Base-by-base conservation (phyloP, 805 yeast genomes). In the Wickerhamiella azyma region DNA sequence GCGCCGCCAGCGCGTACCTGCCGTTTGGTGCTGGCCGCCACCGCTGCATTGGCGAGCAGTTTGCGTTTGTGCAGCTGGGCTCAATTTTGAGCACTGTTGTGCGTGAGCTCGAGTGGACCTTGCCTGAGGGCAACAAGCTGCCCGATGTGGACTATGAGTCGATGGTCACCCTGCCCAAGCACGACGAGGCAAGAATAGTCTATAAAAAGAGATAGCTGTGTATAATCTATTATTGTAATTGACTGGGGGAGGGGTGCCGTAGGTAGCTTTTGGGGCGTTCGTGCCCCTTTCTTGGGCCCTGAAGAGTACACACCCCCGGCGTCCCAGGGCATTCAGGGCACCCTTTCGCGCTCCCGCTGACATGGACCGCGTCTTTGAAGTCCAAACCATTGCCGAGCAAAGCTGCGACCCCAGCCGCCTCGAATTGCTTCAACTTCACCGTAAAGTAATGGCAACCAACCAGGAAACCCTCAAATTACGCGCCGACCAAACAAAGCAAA, bases 1-100 rank as follows among this genome's bases (percentile, higher is more conserved):
- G 97, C 67, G 97, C 89, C 45, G 70, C 84, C 26, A 85, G 96
- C 37, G 95, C 97, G 49, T 92, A 85, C 67, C 76, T 92, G 62
- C 98, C 98, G 47, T 92, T 92, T 59, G 98, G 98, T 56, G 98
- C 97, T 65, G 98, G 98, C 55, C 83, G 98, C 74, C 98, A 92
- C 66, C 82, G 98, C 70, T 92, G 98, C 69, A 89, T 92, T 59
- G 98, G 98, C 62, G 98, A 92, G 67, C 97, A 89, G 63, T 92
- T 92, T 68, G 98, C 98, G 21, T 85, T 79, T 64, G 78, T 81
- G 54, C 98, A 92, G 71, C 74, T 92, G 53, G 95, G 95, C 42
- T 79, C 92, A 42, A 71, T 92, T 50, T 69, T 92, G 59, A 66
- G 84, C 33, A 75, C 85, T 14, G 83, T 71, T 61, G 72, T 89